Evolutionary conservation across 2,329 filamentous ascomycete genomes (phyloP), one percentile per base, ranked within the genome.

Genomic region (Apiospora phragmitis): DNA sequence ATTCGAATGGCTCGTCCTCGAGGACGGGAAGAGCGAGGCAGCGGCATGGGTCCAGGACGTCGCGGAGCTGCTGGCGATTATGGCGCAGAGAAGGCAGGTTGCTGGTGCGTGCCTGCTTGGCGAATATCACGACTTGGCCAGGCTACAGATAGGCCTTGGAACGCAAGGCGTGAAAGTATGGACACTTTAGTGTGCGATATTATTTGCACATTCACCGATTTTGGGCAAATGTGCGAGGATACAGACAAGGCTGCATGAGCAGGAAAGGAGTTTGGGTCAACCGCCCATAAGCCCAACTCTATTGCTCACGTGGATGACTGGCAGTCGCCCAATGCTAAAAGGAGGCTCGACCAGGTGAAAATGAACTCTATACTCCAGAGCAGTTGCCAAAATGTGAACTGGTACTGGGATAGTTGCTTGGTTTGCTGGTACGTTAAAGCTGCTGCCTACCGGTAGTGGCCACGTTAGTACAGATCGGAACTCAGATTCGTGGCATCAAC

Each of bases 1-100:
- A 45, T 70, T 70, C 65, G 74, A 75, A 65, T 74, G 73, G 71
- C 35, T 73, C 3, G 62, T 74, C 5, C 70, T 72, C 24, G 74
- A 74, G 49, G 68, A 73, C 18, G 71, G 74, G 35, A 70, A 72
- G 18, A 67, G 67, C 0, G 69, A 42, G 21, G 70, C 69, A 11
- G 69, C 45, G 29, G 59, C 42, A 45, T 74, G 72, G 71, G 24
- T 75, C 8, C 51, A 42, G 16, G 74, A 72, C 65, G 71, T 73
- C 12, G 71, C 71, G 18, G 38, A 47, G 35, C 66, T 75, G 47
- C 65, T 75, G 14, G 42, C 43, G 51, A 55, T 66, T 5, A 71
- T 73, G 67, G 71, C 67, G 7, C 66, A 41, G 66, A 72, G 73
- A 55, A 74, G 74, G 73, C 69, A 71, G 21, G 71, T 73, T 14